These are phyloP conservation scores for Fusarium newnesense DNA, from an alignment of 2,329 filamentous ascomycete genomes.

Conservation along the genomic window DNA sequence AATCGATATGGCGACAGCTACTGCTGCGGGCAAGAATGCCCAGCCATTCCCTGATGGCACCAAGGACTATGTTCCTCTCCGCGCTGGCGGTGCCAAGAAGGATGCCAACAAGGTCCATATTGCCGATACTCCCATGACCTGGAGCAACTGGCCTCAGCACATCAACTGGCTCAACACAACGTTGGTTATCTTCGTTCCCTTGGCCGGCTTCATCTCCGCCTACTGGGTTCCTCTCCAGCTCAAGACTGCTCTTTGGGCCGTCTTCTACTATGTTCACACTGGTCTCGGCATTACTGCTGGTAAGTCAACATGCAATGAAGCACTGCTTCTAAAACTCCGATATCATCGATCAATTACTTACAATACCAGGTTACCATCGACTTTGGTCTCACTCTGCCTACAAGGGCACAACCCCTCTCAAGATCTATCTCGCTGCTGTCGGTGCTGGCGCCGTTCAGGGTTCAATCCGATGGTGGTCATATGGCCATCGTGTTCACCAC, in stretches of 20 bases:
- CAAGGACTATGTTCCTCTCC: conserved; percentile 64
- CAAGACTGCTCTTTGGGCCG: conserved; percentile 78
- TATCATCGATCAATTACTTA: not conserved
- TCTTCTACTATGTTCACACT: conserved; percentile 86
- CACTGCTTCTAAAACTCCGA: not conserved
- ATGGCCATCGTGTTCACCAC: conserved; percentile 88
- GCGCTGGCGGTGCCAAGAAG: conserved; percentile 40
- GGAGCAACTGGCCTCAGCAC: conserved; percentile 88
- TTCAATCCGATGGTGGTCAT: conserved; percentile 89
- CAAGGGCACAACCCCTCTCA: conserved; percentile 78
- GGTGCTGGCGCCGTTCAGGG: conserved; percentile 87
- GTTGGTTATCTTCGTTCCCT: conserved; percentile 81
- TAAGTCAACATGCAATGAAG: conserved; percentile 52
- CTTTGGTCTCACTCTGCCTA: conserved; percentile 89
- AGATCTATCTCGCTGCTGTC: conserved; percentile 83
- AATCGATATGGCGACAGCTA: conserved; percentile 51
- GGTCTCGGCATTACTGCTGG: conserved; percentile 83
- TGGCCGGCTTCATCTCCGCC: conserved; percentile 77
- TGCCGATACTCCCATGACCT: conserved; percentile 82
- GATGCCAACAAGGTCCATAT: conserved; percentile 69
- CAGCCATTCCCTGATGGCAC: conserved; percentile 63
- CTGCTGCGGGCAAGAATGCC: conserved; percentile 50
- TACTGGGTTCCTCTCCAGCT: conserved; percentile 80
- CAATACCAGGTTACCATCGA: conserved; percentile 62
- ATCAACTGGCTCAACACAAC: conserved; percentile 92